Conservation (phyloP, 306 rosid genomes). For the Medicago lupulina region DNA sequence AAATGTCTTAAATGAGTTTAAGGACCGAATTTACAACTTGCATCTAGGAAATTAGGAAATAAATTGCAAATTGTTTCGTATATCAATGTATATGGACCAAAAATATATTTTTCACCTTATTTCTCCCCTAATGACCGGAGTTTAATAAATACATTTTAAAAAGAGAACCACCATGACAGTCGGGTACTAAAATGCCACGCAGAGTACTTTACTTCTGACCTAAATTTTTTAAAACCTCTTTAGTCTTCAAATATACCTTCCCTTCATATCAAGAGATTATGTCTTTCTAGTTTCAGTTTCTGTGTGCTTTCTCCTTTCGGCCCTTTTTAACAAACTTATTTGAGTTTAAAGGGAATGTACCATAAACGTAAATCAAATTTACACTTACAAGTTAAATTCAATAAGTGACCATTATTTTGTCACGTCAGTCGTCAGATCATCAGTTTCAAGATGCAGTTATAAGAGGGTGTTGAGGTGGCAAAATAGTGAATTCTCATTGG, state of each 20-base stretch:
- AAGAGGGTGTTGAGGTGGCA: background rate
- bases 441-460: background rate
- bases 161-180: background rate
- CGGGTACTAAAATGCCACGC: constrained; percentile 1
- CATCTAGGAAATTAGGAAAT: background rate
- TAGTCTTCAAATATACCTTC: constrained; percentile 3
- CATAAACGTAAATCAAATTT: background rate
- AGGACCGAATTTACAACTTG: background rate
- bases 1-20: background rate
- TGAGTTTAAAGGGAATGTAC: background rate
- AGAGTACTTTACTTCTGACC: background rate
- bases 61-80: background rate
- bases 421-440: background rate
- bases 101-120: background rate
- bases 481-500: background rate
- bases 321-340: background rate
- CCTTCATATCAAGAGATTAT: background rate
- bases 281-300: constrained; percentile 11
- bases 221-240: constrained; percentile 12
- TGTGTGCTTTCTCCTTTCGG: constrained; percentile 8
- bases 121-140: background rate
- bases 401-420: background rate
- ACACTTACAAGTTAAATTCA: background rate
- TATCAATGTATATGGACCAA: background rate
- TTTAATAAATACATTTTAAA: background rate